Evolutionary conservation across 495 filamentous ascomycete species (phyloP).

Genomic region (Aspergillus ellipticus): DNA sequence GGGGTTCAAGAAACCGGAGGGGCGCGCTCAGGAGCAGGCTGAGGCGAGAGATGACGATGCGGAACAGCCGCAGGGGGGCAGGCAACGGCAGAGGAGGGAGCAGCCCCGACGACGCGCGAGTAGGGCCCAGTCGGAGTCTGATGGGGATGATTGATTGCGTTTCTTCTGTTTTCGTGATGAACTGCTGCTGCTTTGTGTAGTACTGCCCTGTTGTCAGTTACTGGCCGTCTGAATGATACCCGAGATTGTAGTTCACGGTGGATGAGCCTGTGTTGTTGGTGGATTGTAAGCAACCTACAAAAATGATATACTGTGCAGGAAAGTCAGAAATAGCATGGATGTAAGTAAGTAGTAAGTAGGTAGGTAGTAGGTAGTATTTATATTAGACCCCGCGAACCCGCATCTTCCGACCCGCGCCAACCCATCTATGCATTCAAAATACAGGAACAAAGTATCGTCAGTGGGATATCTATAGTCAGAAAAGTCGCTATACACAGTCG

Average conservation of each 20-base stretch:
- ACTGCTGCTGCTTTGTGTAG: background rate
- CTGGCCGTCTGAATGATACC: background rate
- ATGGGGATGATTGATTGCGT: conserved; percentile 16
- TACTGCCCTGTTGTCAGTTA: background rate
- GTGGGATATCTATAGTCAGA: conserved; percentile 16
- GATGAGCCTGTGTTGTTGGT: background rate
- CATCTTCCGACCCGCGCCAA: background rate
- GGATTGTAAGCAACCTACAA: background rate
- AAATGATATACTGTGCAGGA: background rate
- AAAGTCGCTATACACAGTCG: conserved; percentile 1
- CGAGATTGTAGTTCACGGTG: background rate
- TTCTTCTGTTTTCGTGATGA: background rate
- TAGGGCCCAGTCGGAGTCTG: conserved; percentile 34
- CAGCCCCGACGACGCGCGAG: conserved; percentile 10
- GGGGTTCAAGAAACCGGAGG: conserved; percentile 17
- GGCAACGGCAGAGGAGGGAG: conserved; percentile 9
- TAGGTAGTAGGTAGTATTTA: background rate
- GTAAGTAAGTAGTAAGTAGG: no score
- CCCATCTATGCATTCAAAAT: conserved; percentile 2
- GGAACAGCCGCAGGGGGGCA: conserved; percentile 12
- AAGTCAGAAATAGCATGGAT: background rate
- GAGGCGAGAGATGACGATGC: conserved; percentile 17
- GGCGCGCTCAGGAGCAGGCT: conserved; percentile 9
- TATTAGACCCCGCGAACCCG: background rate
- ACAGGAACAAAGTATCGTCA: conserved; percentile 12